Base-by-base conservation (phyloP, 176 grass and related monocot genomes). In the Aegilops tauschii region DNA sequence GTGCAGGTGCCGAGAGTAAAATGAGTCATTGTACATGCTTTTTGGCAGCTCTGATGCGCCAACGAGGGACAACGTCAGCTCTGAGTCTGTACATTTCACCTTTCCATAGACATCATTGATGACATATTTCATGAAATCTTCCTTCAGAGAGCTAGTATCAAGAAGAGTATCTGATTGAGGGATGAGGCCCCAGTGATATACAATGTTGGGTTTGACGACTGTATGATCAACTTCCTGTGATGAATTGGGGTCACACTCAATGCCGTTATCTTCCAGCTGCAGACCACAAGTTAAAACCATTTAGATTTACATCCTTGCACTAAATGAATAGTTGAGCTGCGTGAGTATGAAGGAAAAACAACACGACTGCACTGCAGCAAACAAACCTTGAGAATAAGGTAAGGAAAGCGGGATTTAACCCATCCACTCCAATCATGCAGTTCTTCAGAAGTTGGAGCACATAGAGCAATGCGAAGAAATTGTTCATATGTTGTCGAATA, bases 341-440 rank as follows among this genome's bases (percentile, higher is more conserved):
- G 54, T 65, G 1, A 58, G 25, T 52, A 30, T 65, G 21, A 39
- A 49, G 47, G 21, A 73, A 83, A 83, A 77, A 59, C 74, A 80
- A 67, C 42, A 35, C 30, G 36, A 54, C 4, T 47, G 12, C 44
- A 47, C 44, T 31, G 81, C 50, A 34, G 4, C 31, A 73, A 20
- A 45, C 45, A 21, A 87, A 95, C 93, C 93, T 91, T 92, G 13
- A 87, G 84, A 86, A 91, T 82, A 56, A 95, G 93, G 70, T 65
- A 23, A 12, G 88, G 88, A 64, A 91, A 74, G 72, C 93, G 88
- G 20, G 88, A 95, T 83, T 95, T 95, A 61, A 95, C 90, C 93
- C 93, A 95, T 79, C 90, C 93, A 66, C 63, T 73, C 93, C 93
- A 95, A 13, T 95, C 86, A n/a, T 28, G 65, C 82, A 92, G 86